Conservation (phyloP, 768 basidiomycete genomes). For the Rhodotorula diobovata region DNA sequence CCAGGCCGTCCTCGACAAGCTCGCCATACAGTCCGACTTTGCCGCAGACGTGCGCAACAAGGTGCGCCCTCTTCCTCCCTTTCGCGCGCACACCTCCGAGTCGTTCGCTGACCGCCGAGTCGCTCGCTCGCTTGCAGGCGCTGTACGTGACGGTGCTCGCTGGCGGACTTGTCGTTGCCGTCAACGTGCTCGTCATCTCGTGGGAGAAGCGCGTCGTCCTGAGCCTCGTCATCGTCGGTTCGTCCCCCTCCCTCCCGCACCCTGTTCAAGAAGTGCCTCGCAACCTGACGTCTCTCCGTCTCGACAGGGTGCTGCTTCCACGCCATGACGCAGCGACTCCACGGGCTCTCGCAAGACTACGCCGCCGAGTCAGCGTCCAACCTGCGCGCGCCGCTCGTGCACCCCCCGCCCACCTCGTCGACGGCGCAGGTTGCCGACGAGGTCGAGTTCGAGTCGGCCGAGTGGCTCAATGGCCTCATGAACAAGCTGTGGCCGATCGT, state of each 20-base stretch:
- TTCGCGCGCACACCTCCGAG: background rate
- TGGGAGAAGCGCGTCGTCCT: background rate
- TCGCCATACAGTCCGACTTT: background rate
- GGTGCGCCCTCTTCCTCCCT: background rate
- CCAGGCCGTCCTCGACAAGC: background rate
- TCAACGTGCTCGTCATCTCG: background rate
- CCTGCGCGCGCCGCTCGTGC: background rate
- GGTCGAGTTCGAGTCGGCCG: background rate
- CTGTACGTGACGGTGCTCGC: background rate
- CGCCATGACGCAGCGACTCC: background rate
- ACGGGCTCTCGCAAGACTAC: background rate
- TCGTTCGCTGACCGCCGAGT: background rate
- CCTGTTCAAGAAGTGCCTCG: too few relatives aligned
- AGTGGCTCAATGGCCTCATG: slow-evolving; percentile 10
- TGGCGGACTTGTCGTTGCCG: background rate
- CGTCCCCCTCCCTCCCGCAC: too few relatives aligned
- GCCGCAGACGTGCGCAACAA: background rate
- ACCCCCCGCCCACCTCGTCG: background rate
- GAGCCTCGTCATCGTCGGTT: background rate
- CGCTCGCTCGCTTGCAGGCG: background rate
- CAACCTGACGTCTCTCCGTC: background rate
- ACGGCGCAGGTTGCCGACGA: background rate
- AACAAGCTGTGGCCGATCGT: slow-evolving; percentile 3
- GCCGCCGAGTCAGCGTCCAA: background rate
- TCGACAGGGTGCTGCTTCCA: background rate